Conservation (phyloP, 306 rosid genomes). For the Cucumis cinereus region DNA sequence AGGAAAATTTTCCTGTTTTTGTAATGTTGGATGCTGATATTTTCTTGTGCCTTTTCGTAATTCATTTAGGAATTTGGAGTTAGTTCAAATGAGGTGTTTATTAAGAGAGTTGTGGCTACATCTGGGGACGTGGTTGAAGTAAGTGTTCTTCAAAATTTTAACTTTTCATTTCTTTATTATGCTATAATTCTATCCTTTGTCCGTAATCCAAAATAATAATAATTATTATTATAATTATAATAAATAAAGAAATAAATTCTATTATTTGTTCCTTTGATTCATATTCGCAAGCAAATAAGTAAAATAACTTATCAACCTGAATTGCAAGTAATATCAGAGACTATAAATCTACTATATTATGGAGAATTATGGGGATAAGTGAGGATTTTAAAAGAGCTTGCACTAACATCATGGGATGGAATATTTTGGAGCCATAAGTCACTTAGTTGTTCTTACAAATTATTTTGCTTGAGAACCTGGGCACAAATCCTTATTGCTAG, state of each 20-base stretch:
- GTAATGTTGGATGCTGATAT: not conserved
- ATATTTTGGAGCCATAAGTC: not conserved
- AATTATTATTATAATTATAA: too few species aligned
- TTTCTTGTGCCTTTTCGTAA: not conserved
- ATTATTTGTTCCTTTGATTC: not conserved
- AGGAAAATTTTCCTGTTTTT: not conserved
- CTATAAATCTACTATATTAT: not conserved
- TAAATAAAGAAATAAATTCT: not conserved
- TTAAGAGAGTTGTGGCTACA: conserved; percentile 82
- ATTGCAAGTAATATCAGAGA: not conserved
- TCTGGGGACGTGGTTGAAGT: conserved; percentile 85
- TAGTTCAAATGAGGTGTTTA: conserved; percentile 54
- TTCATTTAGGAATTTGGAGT: conserved; percentile 46
- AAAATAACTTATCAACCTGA: not conserved
- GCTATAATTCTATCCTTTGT: not conserved
- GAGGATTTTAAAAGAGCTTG: not conserved
- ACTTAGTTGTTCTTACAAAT: not conserved
- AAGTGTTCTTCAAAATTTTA: conserved; percentile 8
- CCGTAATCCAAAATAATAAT: not conserved
- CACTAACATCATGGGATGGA: not conserved
- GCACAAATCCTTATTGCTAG: not conserved
- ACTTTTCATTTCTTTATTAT: not conserved
- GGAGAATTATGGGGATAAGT: not conserved
- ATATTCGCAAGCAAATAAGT: not conserved
- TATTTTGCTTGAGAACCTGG: not conserved